Percentiles rank a stretch among this genome's conserved stretches.
Evolutionary conservation across 1,284 basidiomycete genomes (phyloP).

Genomic region (Malassezia sympodialis): DNA sequence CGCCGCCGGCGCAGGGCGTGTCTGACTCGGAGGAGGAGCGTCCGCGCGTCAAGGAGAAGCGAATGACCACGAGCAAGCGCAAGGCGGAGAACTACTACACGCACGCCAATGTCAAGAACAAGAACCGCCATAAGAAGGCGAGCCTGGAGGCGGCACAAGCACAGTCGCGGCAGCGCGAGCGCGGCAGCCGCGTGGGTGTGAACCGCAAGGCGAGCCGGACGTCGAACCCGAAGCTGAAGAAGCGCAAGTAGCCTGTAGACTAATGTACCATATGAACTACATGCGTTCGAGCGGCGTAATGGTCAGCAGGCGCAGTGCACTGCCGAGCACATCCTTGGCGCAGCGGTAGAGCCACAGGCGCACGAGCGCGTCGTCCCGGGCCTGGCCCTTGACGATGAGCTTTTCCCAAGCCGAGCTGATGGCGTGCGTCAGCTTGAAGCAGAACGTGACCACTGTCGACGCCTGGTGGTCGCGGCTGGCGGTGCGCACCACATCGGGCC

Average conservation of each 20-base stretch:
- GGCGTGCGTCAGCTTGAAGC: constrained; percentile 65
- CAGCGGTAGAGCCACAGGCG: constrained; percentile 80
- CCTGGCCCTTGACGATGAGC: constrained; percentile 69
- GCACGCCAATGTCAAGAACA: constrained; percentile 49
- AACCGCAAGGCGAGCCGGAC: constrained; percentile 29
- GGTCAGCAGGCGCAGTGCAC: constrained; percentile 76
- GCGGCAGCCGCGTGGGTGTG: constrained; percentile 32
- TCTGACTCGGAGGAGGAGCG: constrained; percentile 22
- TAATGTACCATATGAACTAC: constrained; percentile 52
- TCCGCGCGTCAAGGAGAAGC: constrained; percentile 29
- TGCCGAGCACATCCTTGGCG: constrained; percentile 75
- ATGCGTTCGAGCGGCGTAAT: constrained; percentile 72
- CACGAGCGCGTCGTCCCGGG: constrained; percentile 64
- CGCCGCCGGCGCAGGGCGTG: constrained; percentile 23
- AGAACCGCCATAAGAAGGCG: constrained; percentile 50
- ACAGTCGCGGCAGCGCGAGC: constrained; percentile 22
- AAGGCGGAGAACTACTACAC: constrained; percentile 82
- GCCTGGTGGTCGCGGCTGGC: constrained; percentile 81
- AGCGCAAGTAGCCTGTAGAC: constrained; percentile 12
- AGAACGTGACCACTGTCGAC: constrained; percentile 71
- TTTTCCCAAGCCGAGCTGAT: constrained; percentile 82
- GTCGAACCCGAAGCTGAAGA: constrained; percentile 14
- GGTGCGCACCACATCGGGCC: constrained; percentile 78
- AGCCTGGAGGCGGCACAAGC: constrained; percentile 18
- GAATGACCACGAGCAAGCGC: constrained; percentile 53